Evolutionary conservation across 2,329 filamentous ascomycete genomes (phyloP).

Genomic region (Cordyceps pruinosa): DNA sequence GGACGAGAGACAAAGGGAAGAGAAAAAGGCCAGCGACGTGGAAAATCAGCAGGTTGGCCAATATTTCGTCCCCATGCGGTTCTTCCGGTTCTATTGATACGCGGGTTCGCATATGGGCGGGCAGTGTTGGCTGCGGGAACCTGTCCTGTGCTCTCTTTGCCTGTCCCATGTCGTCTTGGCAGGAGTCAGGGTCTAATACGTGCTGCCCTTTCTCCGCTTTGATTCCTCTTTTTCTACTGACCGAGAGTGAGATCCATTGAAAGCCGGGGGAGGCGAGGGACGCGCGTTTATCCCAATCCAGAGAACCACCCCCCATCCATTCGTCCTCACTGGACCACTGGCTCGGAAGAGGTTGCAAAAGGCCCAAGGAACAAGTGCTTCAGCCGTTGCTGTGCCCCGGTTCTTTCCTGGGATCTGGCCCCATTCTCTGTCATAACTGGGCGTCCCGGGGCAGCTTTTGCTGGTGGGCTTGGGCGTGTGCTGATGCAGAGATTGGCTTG

Average conservation of each 20-base stretch:
- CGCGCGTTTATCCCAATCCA: constrained; percentile 4
- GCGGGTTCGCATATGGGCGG: too few relatives aligned
- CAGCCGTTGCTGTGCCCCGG: not conserved
- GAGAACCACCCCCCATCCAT: not conserved
- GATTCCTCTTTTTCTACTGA: not conserved
- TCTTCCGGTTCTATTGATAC: not conserved
- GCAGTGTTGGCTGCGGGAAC: too few relatives aligned
- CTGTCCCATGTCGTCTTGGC: not conserved
- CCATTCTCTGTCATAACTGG: not conserved
- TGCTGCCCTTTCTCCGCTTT: not conserved
- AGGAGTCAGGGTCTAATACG: not conserved
- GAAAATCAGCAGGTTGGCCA: not conserved
- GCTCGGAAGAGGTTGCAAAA: not conserved
- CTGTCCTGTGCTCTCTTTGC: not conserved
- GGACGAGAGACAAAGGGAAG: not conserved
- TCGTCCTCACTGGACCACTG: not conserved
- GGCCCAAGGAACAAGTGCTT: not conserved
- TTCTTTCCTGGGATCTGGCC: not conserved
- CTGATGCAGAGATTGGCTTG: not conserved
- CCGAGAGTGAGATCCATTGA: not conserved
- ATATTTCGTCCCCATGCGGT: not conserved
- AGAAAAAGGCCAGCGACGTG: not conserved
- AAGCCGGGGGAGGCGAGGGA: constrained; percentile 4
- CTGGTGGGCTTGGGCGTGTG: not conserved
- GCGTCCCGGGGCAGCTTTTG: not conserved